Evolutionary conservation across 2,329 filamentous ascomycete genomes (phyloP).

Genomic region (Xylaria sp.): DNA sequence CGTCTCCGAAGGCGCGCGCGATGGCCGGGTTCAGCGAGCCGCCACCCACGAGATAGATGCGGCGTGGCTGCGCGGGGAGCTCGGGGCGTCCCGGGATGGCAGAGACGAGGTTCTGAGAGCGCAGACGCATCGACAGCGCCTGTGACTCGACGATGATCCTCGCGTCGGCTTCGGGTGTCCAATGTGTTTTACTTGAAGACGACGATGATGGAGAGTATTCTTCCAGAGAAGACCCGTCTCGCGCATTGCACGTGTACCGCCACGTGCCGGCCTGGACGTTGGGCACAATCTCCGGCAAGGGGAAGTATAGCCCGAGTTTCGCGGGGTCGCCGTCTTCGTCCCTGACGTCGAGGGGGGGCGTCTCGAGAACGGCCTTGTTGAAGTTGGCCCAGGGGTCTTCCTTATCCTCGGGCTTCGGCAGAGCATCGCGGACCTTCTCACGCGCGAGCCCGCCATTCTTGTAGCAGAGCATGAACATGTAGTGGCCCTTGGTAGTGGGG

Average conservation of each 20-base stretch:
- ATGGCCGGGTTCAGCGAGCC: conserved; percentile 91
- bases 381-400: conserved; percentile 75
- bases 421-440: conserved; percentile 83
- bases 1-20: conserved; percentile 80
- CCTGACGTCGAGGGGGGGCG: conserved; percentile 71
- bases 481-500: conserved; percentile 84
- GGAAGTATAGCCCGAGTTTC: conserved; percentile 93
- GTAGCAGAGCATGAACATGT: conserved; percentile 99
- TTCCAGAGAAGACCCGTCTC: conserved; percentile 59
- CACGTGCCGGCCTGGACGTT: conserved; percentile 86
- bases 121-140: conserved; percentile 85
- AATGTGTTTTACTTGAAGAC: conserved; percentile 47
- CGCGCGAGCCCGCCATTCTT: conserved; percentile 96
- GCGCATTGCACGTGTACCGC: conserved; percentile 71
- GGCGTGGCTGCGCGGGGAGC: conserved; percentile 57
- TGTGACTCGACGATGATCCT: conserved; percentile 94
- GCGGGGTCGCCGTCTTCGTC: conserved; percentile 62
- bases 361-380: conserved; percentile 73
- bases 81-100: conserved; percentile 48
- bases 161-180: conserved; percentile 72
- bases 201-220: conserved; percentile 36
- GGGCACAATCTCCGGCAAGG: conserved; percentile 92
- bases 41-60: conserved; percentile 75
- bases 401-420: conserved; percentile 59
- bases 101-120: conserved; percentile 77